Evolutionary conservation across 495 filamentous ascomycete genomes (phyloP), one percentile per base, ranked within the genome.

Genomic region (Penicillium longicatenatum): DNA sequence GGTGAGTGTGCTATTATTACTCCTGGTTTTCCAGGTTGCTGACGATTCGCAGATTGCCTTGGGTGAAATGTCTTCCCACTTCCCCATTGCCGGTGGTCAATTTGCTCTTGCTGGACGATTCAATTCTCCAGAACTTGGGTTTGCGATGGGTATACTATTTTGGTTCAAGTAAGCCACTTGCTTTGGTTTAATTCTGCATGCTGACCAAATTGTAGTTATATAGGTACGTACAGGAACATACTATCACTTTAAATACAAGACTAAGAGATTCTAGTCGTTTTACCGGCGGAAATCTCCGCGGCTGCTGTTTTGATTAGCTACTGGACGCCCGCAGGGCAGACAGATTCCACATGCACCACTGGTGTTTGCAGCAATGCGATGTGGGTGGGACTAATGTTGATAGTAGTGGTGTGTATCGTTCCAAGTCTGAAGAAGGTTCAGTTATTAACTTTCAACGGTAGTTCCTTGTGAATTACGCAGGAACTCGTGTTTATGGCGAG

Each of bases 271-370:
- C 26, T 3, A 53, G 57, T 65, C 21, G 54, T 65, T n/a, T 17
- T 61, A 6, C 72, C 76, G n/a, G 64, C 67, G 42, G 74, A 78
- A 48, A 54, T 79, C 8, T 53, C 56, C 5, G 71, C 79, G 16
- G 68, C 73, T 39, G 74, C 78, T 17, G 73, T 83, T 2, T 71
- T 82, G 17, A 77, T 82, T 57, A 71, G 75, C 29, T 76, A 73
- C 61, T 79, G 62, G 60, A 65, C 63, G 6, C 66, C 60, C 6
- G 63, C 66, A 37, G 60, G 62, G 22, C 54, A 59, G 29, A 11
- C 53, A 44, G 58, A 61, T 47, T 65, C 66, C 2, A 65, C 66
- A 3, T 68, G 63, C 21, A 66, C 66, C 4, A 48, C 63, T 46
- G 61, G 61, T 6, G 66, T 65, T 19, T 70, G 68, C 43, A 66